A percentile compares a stretch with the other conserved stretches of the same genome.
Conservation (phyloP, 441 rosid genomes). For the Eruca vesicaria region DNA sequence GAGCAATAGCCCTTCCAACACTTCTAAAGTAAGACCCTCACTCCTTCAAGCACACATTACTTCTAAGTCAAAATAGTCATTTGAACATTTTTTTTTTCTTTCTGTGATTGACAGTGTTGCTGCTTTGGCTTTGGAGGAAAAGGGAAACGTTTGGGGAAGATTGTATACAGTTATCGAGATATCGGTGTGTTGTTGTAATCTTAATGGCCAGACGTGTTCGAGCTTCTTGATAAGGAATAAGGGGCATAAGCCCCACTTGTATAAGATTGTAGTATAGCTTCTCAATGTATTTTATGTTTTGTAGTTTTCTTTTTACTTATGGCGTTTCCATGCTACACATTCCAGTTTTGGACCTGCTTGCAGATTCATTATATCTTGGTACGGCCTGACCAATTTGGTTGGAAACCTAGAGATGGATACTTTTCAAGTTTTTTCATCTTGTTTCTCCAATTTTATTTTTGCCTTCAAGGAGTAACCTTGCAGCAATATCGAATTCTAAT, state of each 20-base stretch:
- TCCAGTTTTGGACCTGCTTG: conserved; percentile 15
- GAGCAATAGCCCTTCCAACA: no score
- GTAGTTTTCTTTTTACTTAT: not conserved
- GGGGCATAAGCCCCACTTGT: conserved; percentile 6
- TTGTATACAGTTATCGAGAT: conserved; percentile 24
- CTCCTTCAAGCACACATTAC: no score
- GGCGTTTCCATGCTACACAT: not conserved
- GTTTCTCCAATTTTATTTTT: no score
- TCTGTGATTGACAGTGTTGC: conserved; percentile 28
- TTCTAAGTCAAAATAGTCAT: not conserved
- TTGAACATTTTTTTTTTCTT: not conserved
- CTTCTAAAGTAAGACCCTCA: no score
- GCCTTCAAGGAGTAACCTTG: no score
- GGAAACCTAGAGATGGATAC: no score
- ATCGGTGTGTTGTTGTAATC: conserved; percentile 5
- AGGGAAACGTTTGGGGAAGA: not conserved
- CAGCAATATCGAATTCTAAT: no score
- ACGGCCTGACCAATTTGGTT: not conserved
- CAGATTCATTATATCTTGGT: conserved; percentile 4
- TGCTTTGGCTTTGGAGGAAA: conserved; percentile 37
- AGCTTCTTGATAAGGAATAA: conserved; percentile 12
- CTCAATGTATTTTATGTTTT: conserved; percentile 14
- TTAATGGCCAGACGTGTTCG: not conserved
- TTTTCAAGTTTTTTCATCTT: no score
- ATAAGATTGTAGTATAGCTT: conserved; percentile 12